phyloP scores from a whole-genome alignment of 768 basidiomycete species.

The Mycena chlorophos region DNA sequence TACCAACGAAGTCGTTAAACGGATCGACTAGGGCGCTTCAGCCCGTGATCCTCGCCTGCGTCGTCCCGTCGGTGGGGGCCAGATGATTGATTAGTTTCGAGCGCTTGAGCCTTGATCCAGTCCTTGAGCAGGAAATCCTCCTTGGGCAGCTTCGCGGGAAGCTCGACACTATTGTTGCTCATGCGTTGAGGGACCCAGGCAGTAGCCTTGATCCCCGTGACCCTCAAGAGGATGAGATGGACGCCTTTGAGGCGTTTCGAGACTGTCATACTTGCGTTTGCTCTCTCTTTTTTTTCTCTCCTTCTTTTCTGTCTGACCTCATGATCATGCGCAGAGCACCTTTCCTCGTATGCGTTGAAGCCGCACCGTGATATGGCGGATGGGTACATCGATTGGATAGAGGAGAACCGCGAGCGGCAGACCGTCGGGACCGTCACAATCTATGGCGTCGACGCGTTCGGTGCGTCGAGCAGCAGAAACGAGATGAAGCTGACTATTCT shows the following conservation, averaged over 20 bases:
- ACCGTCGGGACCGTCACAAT: no score
- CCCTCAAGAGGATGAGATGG: neutral
- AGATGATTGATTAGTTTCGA: slow-evolving; percentile 86
- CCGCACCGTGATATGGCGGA: neutral
- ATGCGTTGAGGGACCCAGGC: slow-evolving; percentile 96
- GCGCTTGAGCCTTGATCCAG: slow-evolving; percentile 95
- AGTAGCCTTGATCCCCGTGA: no score
- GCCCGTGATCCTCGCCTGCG: slow-evolving; percentile 97
- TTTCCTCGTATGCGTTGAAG: no score
- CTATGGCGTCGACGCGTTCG: no score
- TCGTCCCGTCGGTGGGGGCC: slow-evolving; percentile 89
- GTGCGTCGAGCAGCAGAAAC: no score
- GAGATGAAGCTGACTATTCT: no score
- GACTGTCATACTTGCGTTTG: neutral
- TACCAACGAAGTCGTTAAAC: slow-evolving; percentile 92
- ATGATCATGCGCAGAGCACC: no score
- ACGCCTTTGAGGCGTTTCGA: neutral
- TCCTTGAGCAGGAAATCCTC: slow-evolving; percentile 96
- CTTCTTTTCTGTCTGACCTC: no score
- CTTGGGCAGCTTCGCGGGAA: slow-evolving; percentile 86
- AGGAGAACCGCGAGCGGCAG: neutral
- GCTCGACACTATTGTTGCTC: slow-evolving; percentile 90
- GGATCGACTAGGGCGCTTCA: slow-evolving; percentile 90
- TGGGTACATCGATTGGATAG: neutral
- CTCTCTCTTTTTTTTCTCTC: no score